A percentile compares a stretch with the other conserved stretches of the same genome.
phyloP scores from a whole-genome alignment of 805 yeast genomes.

The Metschnikowia cubensis region DNA sequence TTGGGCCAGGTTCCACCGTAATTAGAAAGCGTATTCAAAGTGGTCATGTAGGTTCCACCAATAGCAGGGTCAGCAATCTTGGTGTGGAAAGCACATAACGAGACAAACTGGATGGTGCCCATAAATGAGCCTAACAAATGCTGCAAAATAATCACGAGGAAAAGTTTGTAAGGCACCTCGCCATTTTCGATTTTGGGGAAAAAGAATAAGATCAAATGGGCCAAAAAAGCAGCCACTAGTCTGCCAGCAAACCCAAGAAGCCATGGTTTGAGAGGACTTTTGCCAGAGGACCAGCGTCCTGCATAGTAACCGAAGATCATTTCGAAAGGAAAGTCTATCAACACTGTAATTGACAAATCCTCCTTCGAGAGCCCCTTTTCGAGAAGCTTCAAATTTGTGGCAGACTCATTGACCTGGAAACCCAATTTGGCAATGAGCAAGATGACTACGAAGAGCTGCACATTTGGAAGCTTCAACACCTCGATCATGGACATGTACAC shows the following conservation, averaged over 20 bases:
- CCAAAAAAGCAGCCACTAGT: constrained; percentile 66
- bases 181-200: constrained; percentile 55
- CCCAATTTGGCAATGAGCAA: constrained; percentile 84
- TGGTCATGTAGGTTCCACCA: constrained; percentile 98
- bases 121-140: constrained; percentile 86
- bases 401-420: constrained; percentile 94
- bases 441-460: constrained; percentile 68
- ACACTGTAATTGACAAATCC: constrained; percentile 86
- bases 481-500: constrained; percentile 66
- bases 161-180: constrained; percentile 49
- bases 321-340: constrained; percentile 95
- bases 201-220: constrained; percentile 64
- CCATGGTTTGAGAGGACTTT: constrained; percentile 83
- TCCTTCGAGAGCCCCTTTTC: constrained; percentile 93
- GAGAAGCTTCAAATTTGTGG: constrained; percentile 83
- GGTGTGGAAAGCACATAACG: constrained; percentile 92
- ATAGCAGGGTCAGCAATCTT: constrained; percentile 91
- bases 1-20: constrained; percentile 98
- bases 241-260: constrained; percentile 81
- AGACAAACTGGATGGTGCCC: constrained; percentile 93
- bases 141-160: constrained; percentile 70
- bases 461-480: constrained; percentile 65
- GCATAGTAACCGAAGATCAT: constrained; percentile 93
- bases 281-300: constrained; percentile 88
- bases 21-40: constrained; percentile 85